phyloP scores from a whole-genome alignment of 495 filamentous ascomycete genomes.

The Neurospora terricola region DNA sequence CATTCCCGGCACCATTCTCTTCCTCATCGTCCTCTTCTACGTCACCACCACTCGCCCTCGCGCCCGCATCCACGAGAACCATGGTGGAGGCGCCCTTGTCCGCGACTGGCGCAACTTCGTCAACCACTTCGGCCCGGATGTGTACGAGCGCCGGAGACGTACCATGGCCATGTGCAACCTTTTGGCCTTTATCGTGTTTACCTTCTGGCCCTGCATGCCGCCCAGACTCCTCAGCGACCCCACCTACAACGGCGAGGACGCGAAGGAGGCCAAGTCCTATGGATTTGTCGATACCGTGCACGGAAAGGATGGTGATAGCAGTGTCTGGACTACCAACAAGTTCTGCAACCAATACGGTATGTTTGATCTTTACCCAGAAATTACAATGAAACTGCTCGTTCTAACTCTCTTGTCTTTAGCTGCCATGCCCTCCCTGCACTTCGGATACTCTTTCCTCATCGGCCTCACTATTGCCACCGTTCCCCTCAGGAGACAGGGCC shows the following conservation, averaged over 20 bases:
- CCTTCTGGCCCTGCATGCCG: constrained; percentile 73
- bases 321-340: constrained; percentile 63
- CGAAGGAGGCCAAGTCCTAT: constrained; percentile 31
- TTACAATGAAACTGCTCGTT: background rate
- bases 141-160: constrained; percentile 34
- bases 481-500: constrained; percentile 17
- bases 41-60: constrained; percentile 46
- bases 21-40: constrained; percentile 58
- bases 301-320: constrained; percentile 40
- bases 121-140: constrained; percentile 14
- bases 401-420: constrained; percentile 24
- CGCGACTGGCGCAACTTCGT: constrained; percentile 40
- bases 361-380: background rate
- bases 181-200: constrained; percentile 68
- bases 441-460: constrained; percentile 69
- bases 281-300: constrained; percentile 73
- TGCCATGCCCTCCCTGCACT: constrained; percentile 74
- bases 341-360: constrained; percentile 45
- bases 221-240: constrained; percentile 54
- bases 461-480: constrained; percentile 51
- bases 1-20: constrained; percentile 66
- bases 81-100: constrained; percentile 13
- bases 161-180: constrained; percentile 69
- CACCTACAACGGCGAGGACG: constrained; percentile 22
- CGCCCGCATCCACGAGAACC: constrained; percentile 24